These are phyloP conservation scores for Trametes elegans DNA, from an alignment of 768 basidiomycete species.

Conservation along the genomic window DNA sequence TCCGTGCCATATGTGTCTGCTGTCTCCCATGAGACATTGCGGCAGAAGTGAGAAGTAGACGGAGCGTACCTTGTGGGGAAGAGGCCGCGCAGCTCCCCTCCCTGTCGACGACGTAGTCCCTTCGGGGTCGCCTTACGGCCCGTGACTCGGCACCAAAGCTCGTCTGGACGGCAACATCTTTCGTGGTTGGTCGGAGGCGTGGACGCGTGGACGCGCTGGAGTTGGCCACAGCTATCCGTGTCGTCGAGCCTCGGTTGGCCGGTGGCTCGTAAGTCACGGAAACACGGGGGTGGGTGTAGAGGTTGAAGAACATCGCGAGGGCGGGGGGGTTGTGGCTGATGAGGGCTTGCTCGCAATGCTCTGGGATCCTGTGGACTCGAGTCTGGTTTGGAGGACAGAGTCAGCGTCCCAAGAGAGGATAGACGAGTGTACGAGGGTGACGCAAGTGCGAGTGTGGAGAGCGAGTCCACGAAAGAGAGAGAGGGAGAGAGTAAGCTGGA, in stretches of 20 bases:
- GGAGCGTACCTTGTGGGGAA: not conserved
- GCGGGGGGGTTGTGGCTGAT: too few species aligned
- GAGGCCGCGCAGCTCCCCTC: not conserved
- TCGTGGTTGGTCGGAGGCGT: not conserved
- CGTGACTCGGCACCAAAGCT: not conserved
- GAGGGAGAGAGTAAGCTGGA: too few species aligned
- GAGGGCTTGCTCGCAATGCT: too few species aligned
- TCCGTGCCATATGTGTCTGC: slow-evolving; percentile 1
- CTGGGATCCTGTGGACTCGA: too few species aligned
- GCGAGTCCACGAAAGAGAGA: too few species aligned
- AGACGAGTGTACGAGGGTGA: too few species aligned
- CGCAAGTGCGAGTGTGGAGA: too few species aligned
- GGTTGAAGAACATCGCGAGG: not conserved
- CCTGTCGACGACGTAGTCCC: not conserved
- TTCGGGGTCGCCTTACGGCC: too few species aligned
- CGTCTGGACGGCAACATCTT: not conserved
- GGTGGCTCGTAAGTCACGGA: not conserved
- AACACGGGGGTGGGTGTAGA: not conserved
- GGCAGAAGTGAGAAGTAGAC: too few species aligned
- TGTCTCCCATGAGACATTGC: not conserved
- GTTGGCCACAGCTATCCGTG: not conserved
- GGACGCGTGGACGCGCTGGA: not conserved
- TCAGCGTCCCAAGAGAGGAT: too few species aligned
- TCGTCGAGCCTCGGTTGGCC: too few species aligned
- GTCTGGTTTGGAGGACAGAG: too few species aligned